Evolutionary conservation across 2,329 filamentous ascomycete species (phyloP), one percentile per base, ranked within the genome.

Genomic region (Exophiala phaeomuriformis): DNA sequence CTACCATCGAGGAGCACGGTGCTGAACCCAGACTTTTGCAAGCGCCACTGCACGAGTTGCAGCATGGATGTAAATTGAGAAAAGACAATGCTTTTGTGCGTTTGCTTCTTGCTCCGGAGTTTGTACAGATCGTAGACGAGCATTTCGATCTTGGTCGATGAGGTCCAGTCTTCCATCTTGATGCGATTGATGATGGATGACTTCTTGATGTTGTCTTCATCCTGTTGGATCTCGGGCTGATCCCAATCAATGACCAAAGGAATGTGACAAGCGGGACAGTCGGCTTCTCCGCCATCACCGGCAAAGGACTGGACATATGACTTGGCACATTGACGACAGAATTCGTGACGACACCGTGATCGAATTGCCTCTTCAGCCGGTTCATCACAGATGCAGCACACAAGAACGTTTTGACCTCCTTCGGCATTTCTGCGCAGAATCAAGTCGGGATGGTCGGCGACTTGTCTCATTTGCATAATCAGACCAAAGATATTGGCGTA

Each of bases 381-480:
- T 69, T 97, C 93, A 66, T 98, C 93, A 68, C 93, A 98, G 63
- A 98, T 93, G 69, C 88, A 88, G 72, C 91, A 97, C 40, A 95
- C 84, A 35, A 95, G 75, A 8, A 95, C 78, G 60, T 97, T 96
- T 69, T 95, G 89, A 1, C 90, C 90, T 49, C 87, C 88, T 62
- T 90, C 83, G 2, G 79, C 80, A 58, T 91, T 82, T 72, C 93
- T 96, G 74, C 91, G 94, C 57, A 97, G 72, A 46, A 98, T 86
- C 35, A 98, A 72, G 71, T 98, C 93, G 0, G 93, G 93, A 67
- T 98, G 93, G 62, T 98, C 93, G 5, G 93, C 90, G 29, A 96
- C 88, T 72, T 98, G 93, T 51, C 93, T 86, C 91, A 98, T 97
- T 70, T 95, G 90, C 89, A 97, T 97, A 66, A 98, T 96, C 51